A percentile compares a stretch with the other conserved stretches of the same genome.
phyloP scores from a whole-genome alignment of 78 protist genomes.

The Mastigamoeba balamuthi region DNA sequence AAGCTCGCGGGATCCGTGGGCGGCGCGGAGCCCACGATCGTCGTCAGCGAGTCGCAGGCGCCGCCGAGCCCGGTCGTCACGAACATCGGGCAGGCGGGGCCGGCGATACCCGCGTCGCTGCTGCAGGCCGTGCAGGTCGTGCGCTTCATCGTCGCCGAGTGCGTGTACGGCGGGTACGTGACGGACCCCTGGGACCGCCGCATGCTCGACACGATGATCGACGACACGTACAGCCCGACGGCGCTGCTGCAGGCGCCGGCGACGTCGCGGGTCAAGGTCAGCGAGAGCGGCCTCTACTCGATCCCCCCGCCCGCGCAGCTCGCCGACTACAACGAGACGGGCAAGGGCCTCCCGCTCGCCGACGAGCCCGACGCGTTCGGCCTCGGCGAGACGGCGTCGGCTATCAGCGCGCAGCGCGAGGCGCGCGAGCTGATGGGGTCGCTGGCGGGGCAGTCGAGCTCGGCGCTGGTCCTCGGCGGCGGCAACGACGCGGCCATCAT shows the following conservation, averaged over 20 bases:
- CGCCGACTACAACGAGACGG: not conserved
- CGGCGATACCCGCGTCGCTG: too few relatives aligned
- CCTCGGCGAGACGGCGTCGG: slow-evolving; percentile 75
- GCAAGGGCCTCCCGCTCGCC: slow-evolving; percentile 41
- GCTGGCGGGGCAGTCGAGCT: too few relatives aligned
- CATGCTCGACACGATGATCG: slow-evolving; percentile 32
- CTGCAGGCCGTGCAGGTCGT: slow-evolving; percentile 45
- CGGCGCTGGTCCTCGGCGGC: too few relatives aligned
- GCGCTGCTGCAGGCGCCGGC: slow-evolving; percentile 6
- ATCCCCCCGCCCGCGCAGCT: not conserved
- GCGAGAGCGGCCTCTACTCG: too few relatives aligned
- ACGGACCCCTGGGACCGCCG: slow-evolving; percentile 88
- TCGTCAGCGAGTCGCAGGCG: too few relatives aligned
- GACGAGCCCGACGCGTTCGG: slow-evolving; percentile 73
- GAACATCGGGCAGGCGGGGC: too few relatives aligned
- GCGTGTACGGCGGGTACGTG: slow-evolving; percentile 90
- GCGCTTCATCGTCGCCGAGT: slow-evolving; percentile 46
- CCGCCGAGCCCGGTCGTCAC: too few relatives aligned
- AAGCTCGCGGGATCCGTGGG: too few relatives aligned
- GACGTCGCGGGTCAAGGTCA: slow-evolving; percentile 38
- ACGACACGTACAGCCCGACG: slow-evolving; percentile 10
- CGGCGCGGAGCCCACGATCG: too few relatives aligned
- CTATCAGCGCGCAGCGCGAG: slow-evolving; percentile 48
- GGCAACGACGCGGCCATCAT: too few relatives aligned
- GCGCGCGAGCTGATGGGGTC: slow-evolving; percentile 10